Evolutionary conservation across 805 yeast genomes (phyloP).

Genomic region (Candida boleticola): DNA sequence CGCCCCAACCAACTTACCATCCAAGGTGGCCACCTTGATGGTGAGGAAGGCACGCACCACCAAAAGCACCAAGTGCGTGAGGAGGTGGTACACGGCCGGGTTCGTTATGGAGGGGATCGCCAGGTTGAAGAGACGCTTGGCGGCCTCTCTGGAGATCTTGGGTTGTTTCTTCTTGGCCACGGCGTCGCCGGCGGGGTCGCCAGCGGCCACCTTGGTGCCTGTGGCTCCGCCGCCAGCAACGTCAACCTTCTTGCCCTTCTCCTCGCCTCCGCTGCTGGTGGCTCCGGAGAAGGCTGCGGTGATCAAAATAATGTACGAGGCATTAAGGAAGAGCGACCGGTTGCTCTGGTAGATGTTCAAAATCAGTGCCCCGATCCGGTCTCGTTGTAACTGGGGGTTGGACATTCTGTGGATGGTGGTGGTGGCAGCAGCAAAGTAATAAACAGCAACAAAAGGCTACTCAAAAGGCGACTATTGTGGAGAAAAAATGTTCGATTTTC

Average conservation of each 20-base stretch:
- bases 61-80: conserved; percentile 57
- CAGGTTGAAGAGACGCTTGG: conserved; percentile 27
- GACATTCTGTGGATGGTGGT: not conserved
- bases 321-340: conserved; percentile 38
- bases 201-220: conserved; percentile 3
- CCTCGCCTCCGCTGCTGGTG: conserved; percentile 18
- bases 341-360: conserved; percentile 38
- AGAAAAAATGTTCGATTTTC: too few species aligned
- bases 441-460: too few species aligned
- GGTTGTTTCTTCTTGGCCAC: conserved; percentile 17
- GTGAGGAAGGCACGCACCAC: conserved; percentile 71
- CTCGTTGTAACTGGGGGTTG: not conserved
- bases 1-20: conserved; percentile 81
- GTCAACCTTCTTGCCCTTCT: not conserved
- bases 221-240: conserved; percentile 8
- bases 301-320: conserved; percentile 39
- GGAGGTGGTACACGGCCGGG: conserved; percentile 35
- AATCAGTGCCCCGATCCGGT: conserved; percentile 21
- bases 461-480: too few species aligned
- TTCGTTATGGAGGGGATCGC: conserved; percentile 32
- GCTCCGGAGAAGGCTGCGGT: conserved; percentile 45
- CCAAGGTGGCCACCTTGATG: conserved; percentile 79
- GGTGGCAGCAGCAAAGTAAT: too few species aligned
- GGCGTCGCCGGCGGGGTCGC: conserved; percentile 12
- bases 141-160: conserved; percentile 29